Conservation (phyloP, 2,329 filamentous ascomycete genomes). For the Aureobasidium sp. region DNA sequence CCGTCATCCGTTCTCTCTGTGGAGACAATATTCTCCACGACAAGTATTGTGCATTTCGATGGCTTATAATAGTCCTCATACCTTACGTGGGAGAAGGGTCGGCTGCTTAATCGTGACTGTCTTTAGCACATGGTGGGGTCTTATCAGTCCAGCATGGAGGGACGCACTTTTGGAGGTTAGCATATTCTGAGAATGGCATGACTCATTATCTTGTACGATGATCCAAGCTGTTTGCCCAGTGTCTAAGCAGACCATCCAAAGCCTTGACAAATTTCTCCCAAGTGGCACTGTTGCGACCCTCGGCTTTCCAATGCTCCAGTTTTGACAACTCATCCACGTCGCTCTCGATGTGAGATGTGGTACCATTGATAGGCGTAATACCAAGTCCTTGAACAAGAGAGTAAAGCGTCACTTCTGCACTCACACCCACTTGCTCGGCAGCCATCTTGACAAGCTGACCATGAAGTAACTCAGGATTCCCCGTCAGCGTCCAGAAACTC, state of each 20-base stretch:
- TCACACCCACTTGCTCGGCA: conserved; percentile 37
- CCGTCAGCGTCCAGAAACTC: conserved; percentile 56
- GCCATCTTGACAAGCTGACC: conserved; percentile 45
- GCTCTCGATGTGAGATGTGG: conserved; percentile 33
- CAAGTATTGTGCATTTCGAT: not conserved
- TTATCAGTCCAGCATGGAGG: not conserved
- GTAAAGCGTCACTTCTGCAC: conserved; percentile 47
- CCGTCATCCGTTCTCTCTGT: no score
- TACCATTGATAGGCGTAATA: conserved; percentile 50
- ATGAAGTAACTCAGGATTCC: conserved; percentile 47
- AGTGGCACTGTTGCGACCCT: not conserved
- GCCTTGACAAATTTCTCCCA: not conserved
- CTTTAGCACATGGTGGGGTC: no score
- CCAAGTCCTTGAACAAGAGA: conserved; percentile 49
- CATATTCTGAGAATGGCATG: not conserved
- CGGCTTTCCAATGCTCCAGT: not conserved
- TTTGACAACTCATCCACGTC: not conserved
- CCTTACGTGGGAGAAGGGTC: no score
- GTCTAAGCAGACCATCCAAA: not conserved
- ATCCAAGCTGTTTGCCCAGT: not conserved
- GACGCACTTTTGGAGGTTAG: not conserved
- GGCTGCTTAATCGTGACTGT: no score
- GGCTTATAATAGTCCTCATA: no score
- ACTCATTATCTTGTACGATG: not conserved
- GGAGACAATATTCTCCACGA: no score